Evolutionary conservation across 2,329 filamentous ascomycete genomes (phyloP).

Genomic region (Botrytis byssoidea): DNA sequence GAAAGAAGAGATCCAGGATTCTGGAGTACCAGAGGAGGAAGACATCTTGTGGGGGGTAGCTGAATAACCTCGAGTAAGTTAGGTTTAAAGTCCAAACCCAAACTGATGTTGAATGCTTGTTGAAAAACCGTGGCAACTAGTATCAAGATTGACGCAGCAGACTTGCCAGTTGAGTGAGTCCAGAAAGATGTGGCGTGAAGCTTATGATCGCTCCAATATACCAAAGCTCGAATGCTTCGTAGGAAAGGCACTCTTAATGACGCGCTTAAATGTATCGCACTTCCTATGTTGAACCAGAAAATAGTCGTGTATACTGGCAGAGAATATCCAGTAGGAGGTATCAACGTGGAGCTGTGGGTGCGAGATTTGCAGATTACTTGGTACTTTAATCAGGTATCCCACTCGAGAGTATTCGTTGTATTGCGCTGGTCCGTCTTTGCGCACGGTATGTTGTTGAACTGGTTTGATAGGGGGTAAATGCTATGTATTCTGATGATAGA

Average conservation of each 20-base stretch:
- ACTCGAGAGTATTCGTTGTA: conserved; percentile 16
- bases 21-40: conserved; percentile 44
- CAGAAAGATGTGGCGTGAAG: background rate
- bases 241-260: background rate
- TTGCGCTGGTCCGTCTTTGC: conserved; percentile 16
- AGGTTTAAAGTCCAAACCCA: background rate
- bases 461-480: conserved; percentile 5
- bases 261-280: background rate
- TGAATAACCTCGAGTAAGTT: background rate
- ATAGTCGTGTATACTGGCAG: background rate
- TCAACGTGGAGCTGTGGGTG: conserved; percentile 10
- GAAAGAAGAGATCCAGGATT: conserved; percentile 98
- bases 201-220: background rate
- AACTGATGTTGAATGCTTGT: conserved; percentile 5
- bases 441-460: conserved; percentile 15
- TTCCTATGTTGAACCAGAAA: conserved; percentile 6
- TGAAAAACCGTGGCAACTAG: background rate
- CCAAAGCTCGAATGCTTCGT: background rate
- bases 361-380: background rate
- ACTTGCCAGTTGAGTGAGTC: background rate
- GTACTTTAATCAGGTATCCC: background rate
- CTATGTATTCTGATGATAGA: background rate
- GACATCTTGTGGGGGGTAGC: conserved; percentile 33
- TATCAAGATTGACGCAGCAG: background rate
- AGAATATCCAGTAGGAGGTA: conserved; percentile 12